Conservation (phyloP, 2,329 filamentous ascomycete species). For the Celoporthe dispersa region DNA sequence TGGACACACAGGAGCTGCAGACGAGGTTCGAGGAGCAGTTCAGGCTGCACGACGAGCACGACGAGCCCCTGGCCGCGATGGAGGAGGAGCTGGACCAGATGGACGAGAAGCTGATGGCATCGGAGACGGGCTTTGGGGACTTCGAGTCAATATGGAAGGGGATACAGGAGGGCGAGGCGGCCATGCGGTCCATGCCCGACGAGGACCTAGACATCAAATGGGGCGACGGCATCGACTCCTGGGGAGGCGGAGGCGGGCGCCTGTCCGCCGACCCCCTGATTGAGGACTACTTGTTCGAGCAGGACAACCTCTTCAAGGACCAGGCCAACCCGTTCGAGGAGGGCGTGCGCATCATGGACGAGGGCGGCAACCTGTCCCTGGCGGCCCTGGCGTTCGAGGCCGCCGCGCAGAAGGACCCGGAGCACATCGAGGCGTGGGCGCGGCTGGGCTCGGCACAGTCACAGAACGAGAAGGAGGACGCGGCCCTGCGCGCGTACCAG, state of each 20-base stretch:
- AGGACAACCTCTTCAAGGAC: conserved; percentile 86
- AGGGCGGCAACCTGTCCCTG: conserved; percentile 91
- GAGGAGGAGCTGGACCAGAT: conserved; percentile 87
- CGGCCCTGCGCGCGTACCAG: conserved; percentile 91
- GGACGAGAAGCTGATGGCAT: conserved; percentile 67
- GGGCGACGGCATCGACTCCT: conserved; percentile 65
- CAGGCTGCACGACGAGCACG: conserved; percentile 55
- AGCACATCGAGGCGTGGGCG: conserved; percentile 92
- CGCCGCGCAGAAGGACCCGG: conserved; percentile 85
- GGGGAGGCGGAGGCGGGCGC: conserved; percentile 63
- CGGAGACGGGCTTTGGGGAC: conserved; percentile 78
- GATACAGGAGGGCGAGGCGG: conserved; percentile 76
- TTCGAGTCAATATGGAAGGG: conserved; percentile 90
- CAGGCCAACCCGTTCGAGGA: conserved; percentile 88
- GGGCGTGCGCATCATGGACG: conserved; percentile 88
- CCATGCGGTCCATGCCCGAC: conserved; percentile 73
- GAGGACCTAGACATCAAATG: conserved; percentile 57
- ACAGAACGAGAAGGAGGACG: conserved; percentile 97
- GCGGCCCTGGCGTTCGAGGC: conserved; percentile 95
- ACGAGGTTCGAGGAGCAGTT: conserved; percentile 43
- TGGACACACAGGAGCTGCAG: conserved; percentile 73
- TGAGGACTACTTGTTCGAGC: conserved; percentile 92
- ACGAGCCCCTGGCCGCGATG: conserved; percentile 68
- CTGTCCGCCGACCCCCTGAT: conserved; percentile 74
- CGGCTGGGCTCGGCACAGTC: conserved; percentile 90